Evolutionary conservation across 2,329 filamentous ascomycete genomes (phyloP).

Genomic region (Pseudogymnoascus sp.): DNA sequence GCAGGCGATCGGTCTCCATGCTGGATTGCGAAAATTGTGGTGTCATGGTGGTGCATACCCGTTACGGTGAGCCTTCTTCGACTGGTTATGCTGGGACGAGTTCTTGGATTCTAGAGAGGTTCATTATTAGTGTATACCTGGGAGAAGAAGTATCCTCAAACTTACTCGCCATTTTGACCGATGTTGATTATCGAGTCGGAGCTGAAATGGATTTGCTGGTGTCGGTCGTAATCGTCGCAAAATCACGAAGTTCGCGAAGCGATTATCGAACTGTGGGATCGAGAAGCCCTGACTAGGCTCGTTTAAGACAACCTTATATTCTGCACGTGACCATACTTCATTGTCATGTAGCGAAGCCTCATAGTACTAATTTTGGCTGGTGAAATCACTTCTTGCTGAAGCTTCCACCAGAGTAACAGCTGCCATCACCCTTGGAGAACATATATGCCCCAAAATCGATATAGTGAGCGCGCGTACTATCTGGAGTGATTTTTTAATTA

Average conservation of each 20-base stretch:
- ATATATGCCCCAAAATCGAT: neutral
- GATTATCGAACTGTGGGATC: slow-evolving; percentile 9
- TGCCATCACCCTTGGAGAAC: neutral
- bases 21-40: neutral
- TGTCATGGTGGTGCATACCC: slow-evolving; percentile 56
- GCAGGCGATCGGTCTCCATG: neutral
- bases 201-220: slow-evolving; percentile 9
- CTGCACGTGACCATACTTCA: neutral
- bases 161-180: slow-evolving; percentile 62
- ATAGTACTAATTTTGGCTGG: neutral
- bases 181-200: slow-evolving; percentile 12
- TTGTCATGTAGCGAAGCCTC: neutral
- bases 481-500: neutral
- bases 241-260: slow-evolving; percentile 9
- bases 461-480: neutral
- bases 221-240: slow-evolving; percentile 8
- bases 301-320: slow-evolving; percentile 9
- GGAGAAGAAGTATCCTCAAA: slow-evolving; percentile 23
- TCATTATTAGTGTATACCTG: slow-evolving; percentile 7
- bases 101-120: slow-evolving; percentile 85
- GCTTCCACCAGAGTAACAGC: too few species aligned
- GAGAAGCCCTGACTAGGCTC: slow-evolving; percentile 9
- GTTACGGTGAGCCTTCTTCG: slow-evolving; percentile 98
- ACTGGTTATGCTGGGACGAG: slow-evolving; percentile 98
- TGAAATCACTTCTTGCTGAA: too few species aligned